Conservation (phyloP, 2,329 filamentous ascomycete species). For the Drechmeria coniospora region DNA sequence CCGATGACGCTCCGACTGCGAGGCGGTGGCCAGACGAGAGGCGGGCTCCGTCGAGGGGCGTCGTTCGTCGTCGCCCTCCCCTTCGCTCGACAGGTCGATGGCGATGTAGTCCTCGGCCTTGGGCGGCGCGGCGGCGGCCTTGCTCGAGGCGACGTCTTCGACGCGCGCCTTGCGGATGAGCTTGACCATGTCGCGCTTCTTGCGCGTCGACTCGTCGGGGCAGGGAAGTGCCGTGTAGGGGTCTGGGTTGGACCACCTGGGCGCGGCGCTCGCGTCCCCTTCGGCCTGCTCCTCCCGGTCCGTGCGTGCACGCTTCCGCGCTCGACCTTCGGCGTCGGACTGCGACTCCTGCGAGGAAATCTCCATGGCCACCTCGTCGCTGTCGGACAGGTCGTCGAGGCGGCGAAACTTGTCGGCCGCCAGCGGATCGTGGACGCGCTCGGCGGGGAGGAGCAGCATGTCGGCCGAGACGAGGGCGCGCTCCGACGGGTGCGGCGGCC, state of each 20-base stretch:
- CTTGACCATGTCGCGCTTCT: constrained; percentile 77
- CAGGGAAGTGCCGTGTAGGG: constrained; percentile 82
- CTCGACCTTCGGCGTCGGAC: constrained; percentile 22
- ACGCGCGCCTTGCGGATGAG: constrained; percentile 81
- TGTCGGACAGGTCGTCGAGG: constrained; percentile 44
- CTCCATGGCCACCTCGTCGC: constrained; percentile 49
- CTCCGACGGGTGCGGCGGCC: constrained; percentile 26
- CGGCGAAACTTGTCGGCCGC: constrained; percentile 36
- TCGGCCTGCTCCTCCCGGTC: constrained; percentile 13
- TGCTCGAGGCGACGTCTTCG: constrained; percentile 32
- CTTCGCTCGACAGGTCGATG: constrained; percentile 51
- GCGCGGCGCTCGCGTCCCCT: constrained; percentile 31
- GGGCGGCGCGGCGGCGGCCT: constrained; percentile 33
- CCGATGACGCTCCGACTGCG: no score
- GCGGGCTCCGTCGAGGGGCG: constrained; percentile 8
- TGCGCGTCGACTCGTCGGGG: constrained; percentile 53
- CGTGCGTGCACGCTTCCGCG: constrained; percentile 19
- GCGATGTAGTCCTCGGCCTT: constrained; percentile 80
- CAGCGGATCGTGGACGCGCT: constrained; percentile 29
- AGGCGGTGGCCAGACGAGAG: constrained; percentile 5
- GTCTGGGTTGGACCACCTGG: constrained; percentile 93
- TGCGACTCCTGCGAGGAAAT: constrained; percentile 27
- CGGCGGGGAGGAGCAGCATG: constrained; percentile 24
- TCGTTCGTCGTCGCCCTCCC: constrained; percentile 17
- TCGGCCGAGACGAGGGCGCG: constrained; percentile 32